Base-by-base conservation (phyloP, 345 rosid species). In the Raphanus sativus region DNA sequence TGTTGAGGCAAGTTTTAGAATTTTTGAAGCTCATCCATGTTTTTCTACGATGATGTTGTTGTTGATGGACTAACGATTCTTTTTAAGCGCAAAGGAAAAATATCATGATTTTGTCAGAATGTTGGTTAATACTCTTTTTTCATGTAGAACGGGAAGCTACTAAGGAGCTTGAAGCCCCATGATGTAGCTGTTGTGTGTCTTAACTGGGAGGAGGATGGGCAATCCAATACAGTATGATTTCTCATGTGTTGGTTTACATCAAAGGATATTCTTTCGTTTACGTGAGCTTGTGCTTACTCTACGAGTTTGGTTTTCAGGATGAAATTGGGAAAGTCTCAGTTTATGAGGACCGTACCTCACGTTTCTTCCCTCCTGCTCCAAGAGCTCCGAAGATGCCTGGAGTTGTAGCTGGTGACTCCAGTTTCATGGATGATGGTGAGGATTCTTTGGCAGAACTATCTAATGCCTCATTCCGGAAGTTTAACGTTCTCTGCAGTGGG, bases 351-450 rank as follows among this genome's bases (percentile, higher is more conserved):
- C 94, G 98, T 21, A 92, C 98, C 70, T 71, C 91, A 56, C 90
- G 89, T 40, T 94, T 92, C 85, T 92, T 92, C 67, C 95, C 96
- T 86, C 90, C 92, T 50, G 89, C 97, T 80, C 98, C 98, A 13
- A 88, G 93, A 77, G 82, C 86, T 73, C 98, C 98, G 11, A 83
- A 83, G 80, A 84, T 87, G 82, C 90, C 94, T 63, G 94, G 98
- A 68, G 73, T 94, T 38, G 93, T 86, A 58, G 81, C 91, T 68
- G 97, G 98, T 67, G 98, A 94, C 77, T 77, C 89, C 64, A 89
- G 86, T 71, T 90, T 90, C 86, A 82, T 80, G 86, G 96, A 94
- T 75, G 98, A 89, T 32, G 80, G 80, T 70, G 97, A 89, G 81
- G 98, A 94, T 82, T 90, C 95, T 67, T 88, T 90, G 26, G 83